Conservation (phyloP, 2,329 filamentous ascomycete species). For the Monilinia polystroma region DNA sequence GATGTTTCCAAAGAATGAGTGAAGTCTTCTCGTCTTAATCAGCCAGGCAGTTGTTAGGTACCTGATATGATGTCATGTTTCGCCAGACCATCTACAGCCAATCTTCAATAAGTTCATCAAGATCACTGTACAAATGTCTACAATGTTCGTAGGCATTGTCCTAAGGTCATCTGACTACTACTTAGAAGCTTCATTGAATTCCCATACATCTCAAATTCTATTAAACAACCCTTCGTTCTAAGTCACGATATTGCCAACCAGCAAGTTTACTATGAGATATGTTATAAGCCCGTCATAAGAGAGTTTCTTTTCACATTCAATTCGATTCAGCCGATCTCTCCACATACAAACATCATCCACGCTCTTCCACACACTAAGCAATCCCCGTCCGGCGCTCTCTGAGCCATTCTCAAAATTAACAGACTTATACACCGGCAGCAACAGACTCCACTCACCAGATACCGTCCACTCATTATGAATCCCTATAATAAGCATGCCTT, state of each 20-base stretch:
- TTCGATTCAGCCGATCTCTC: background rate
- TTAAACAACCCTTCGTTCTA: background rate
- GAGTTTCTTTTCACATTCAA: background rate
- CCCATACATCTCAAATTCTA: background rate
- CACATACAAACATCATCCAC: background rate
- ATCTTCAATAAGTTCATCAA: background rate
- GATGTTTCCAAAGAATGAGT: background rate
- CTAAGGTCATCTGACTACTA: background rate
- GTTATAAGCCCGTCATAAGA: background rate
- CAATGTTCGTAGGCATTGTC: background rate
- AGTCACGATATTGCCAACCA: background rate
- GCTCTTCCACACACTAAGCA: background rate
- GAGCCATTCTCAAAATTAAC: background rate
- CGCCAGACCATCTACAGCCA: background rate
- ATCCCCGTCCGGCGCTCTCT: background rate
- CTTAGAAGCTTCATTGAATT: background rate
- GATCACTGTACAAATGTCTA: background rate
- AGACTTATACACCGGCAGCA: background rate
- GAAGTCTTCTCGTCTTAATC: background rate
- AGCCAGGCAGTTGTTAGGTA: background rate
- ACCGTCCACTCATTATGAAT: background rate
- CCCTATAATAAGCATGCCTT: background rate
- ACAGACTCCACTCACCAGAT: background rate
- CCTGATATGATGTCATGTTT: background rate
- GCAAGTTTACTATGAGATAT: background rate